phyloP scores from a whole-genome alignment of 23 red algal species.

The Cyanidiococcus yangmingshanensis region DNA sequence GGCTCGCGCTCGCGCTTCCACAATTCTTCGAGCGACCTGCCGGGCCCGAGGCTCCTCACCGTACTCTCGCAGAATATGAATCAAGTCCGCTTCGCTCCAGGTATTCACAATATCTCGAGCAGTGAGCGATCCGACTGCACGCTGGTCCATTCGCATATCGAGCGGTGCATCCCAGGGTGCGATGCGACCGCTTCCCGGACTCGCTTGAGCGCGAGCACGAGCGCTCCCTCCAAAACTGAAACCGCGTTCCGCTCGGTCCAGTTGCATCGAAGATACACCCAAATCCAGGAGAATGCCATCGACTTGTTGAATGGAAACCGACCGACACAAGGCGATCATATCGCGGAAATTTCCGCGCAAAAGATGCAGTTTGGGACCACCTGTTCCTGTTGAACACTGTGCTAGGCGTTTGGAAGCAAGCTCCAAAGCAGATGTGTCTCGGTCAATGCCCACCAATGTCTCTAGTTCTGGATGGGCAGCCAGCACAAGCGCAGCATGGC shows the following conservation, averaged over 20 bases:
- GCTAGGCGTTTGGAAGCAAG: constrained; percentile 25
- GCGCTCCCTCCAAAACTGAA: constrained; percentile 10
- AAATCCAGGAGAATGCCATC: constrained; percentile 66
- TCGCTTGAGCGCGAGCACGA: not conserved
- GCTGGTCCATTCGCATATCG: constrained; percentile 91
- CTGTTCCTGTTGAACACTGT: not conserved
- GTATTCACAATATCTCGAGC: constrained; percentile 67
- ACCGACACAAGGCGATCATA: constrained; percentile 19
- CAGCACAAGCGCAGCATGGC: constrained; percentile 43
- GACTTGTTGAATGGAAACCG: constrained; percentile 7
- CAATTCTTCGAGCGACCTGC: constrained; percentile 44
- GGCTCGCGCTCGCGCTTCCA: constrained; percentile 15
- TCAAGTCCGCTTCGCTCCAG: constrained; percentile 37
- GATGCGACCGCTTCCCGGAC: not conserved
- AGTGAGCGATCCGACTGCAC: not conserved
- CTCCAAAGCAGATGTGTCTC: constrained; percentile 45
- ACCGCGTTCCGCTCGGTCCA: constrained; percentile 47
- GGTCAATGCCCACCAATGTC: constrained; percentile 67
- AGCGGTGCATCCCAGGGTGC: constrained; percentile 53
- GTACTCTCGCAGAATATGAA: constrained; percentile 44
- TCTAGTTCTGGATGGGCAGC: constrained; percentile 24
- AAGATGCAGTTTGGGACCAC: constrained; percentile 1
- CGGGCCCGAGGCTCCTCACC: constrained; percentile 61
- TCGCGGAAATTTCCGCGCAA: constrained; percentile 61
- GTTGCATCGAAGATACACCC: constrained; percentile 87